Evolutionary conservation across 148 eudicot species (phyloP).

Genomic region (Amaranthus palmeri): DNA sequence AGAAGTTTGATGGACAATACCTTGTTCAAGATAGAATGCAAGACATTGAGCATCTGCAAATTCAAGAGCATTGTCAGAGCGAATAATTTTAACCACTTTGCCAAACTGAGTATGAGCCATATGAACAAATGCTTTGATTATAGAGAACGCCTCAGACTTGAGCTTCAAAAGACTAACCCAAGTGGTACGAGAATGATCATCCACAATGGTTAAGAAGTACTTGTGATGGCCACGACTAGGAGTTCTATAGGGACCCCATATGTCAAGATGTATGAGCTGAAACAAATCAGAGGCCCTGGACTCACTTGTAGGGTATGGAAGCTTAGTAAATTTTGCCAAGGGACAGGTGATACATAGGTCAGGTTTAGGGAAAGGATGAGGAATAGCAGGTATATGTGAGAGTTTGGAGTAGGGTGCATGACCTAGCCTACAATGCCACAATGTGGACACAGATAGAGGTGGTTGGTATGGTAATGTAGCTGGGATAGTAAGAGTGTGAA

Average conservation of each 20-base stretch:
- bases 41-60: not conserved
- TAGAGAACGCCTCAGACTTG: not conserved
- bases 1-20: not conserved
- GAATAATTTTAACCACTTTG: not conserved
- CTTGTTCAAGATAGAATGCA: not conserved
- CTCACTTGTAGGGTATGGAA: not conserved
- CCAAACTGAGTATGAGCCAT: not conserved
- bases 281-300: not conserved
- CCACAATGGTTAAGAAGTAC: not conserved
- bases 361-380: rapidly evolving
- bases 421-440: too few relatives aligned
- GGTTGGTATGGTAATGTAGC: too few relatives aligned
- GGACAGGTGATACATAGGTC: not conserved
- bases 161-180: not conserved
- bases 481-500: too few relatives aligned
- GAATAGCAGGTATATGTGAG: too few relatives aligned
- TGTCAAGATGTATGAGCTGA: not conserved
- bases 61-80: constrained; percentile 8
- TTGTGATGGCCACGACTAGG: not conserved
- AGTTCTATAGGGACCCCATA: not conserved
- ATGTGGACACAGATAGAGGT: too few relatives aligned
- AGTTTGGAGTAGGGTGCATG: too few relatives aligned
- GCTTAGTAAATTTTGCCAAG: not conserved
- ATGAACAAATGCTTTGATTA: rapidly evolving
- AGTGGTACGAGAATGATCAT: not conserved